Base-by-base conservation (phyloP, 768 basidiomycete genomes). In the Phaffia tasmanica region DNA sequence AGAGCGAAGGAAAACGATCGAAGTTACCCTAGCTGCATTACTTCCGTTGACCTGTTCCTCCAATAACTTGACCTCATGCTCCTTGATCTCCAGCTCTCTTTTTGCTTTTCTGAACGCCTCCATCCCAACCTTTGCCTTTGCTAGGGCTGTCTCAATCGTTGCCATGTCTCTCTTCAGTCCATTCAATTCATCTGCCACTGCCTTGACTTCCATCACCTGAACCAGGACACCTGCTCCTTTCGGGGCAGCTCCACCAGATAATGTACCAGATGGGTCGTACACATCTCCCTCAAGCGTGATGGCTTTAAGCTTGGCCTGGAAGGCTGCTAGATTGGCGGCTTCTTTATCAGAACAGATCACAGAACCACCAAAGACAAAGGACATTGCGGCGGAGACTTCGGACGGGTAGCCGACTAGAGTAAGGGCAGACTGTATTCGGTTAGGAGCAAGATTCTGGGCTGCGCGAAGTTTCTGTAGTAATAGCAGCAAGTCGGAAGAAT, bases 271-370 rank as follows among this genome's bases (percentile, higher is more conserved):
- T 1, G 95, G 94, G 70, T 99, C 95, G 75, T 99, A 98, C 15
- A 95, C 84, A 73, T 98, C 95, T 1, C 95, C 95, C 2, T 89
- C 86, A 25, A 95, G 80, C 8, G 95, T 99, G 57, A 98, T 92
- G 14, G 89, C 92, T 60, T 85, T 85, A 25, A 81, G 80, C 18
- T 86, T 81, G 14, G 83, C 79, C 64, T 84, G 79, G 79, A 97
- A 98, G 0, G 95, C 95, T 53, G 95, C 88, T 0, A 79, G 77
- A 74, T 90, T 89, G 0, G 95, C 95, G 0, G 91, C 81, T 23
- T 85, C 85, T 2, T 91, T 83, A 71, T 94, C 90, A 57, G 85
- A 84, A 74, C 93, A 97, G 74, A 99, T 85, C 69, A 98, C 81
- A 2, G 88, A 89, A 75, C 92, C 86, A 64, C 88, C 86, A 75